Evolutionary conservation across 768 basidiomycete genomes (phyloP).

Genomic region (Boletus rufocinnamomeus): DNA sequence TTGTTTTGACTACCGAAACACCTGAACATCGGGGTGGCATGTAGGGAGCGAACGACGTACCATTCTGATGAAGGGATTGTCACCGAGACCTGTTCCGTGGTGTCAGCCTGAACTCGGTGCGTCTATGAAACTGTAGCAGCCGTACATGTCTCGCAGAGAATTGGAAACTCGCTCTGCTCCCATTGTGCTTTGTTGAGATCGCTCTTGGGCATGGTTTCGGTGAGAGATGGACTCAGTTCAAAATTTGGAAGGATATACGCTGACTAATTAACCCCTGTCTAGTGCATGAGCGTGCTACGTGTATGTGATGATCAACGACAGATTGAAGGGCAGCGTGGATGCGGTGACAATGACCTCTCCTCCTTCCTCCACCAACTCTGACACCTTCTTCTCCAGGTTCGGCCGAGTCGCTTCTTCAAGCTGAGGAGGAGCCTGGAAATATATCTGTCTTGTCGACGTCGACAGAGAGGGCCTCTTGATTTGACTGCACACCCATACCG

Average conservation of each 20-base stretch:
- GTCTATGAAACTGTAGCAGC: constrained; percentile 10
- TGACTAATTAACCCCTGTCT: constrained; percentile 29
- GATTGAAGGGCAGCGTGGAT: constrained; percentile 82
- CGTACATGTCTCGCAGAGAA: constrained; percentile 91
- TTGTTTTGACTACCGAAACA: constrained; percentile 90
- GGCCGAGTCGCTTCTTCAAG: constrained; percentile 87
- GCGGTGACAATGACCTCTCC: constrained; percentile 89
- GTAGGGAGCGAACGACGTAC: constrained; percentile 43
- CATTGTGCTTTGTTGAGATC: constrained; percentile 94
- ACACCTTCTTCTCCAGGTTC: constrained; percentile 85
- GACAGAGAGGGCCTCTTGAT: constrained; percentile 95
- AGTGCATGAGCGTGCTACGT: constrained; percentile 28
- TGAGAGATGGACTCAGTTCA: background rate
- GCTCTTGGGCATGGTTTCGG: constrained; percentile 66
- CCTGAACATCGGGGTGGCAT: constrained; percentile 2
- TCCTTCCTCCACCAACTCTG: constrained; percentile 74
- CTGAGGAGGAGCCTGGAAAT: constrained; percentile 92
- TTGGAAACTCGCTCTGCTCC: constrained; percentile 93
- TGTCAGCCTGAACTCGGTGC: constrained; percentile 7
- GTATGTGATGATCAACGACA: constrained; percentile 68
- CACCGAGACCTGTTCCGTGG: constrained; percentile 64
- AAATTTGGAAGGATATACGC: constrained; percentile 18
- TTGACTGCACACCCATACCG: constrained; percentile 59
- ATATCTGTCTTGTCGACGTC: constrained; percentile 72
- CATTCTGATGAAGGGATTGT: constrained; percentile 94